A percentile compares a stretch with the other conserved stretches of the same genome.
phyloP scores from a whole-genome alignment of 148 eudicot species.

The Agrostemma githago region DNA sequence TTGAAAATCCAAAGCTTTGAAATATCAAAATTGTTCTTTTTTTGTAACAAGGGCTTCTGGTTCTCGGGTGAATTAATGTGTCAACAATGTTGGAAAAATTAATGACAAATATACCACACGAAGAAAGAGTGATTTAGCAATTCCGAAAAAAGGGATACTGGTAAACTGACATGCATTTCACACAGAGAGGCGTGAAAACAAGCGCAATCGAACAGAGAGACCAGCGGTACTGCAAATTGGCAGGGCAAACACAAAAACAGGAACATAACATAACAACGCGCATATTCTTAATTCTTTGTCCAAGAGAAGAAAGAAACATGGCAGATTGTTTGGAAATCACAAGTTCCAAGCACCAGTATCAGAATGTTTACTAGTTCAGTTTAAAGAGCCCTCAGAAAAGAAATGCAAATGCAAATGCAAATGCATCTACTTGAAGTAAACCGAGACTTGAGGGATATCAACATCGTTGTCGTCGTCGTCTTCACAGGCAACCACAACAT shows the following conservation, averaged over 20 bases:
- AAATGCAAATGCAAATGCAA: background rate
- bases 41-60: too few species aligned
- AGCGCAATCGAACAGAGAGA: background rate
- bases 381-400: conserved; percentile 3
- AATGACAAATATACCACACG: too few species aligned
- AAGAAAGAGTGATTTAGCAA: too few species aligned
- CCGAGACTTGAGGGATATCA: conserved; percentile 54
- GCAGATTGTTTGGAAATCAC: background rate
- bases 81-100: too few species aligned
- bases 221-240: background rate
- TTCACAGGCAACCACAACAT: conserved; percentile 55
- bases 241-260: background rate
- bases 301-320: conserved; percentile 7
- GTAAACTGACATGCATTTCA: too few species aligned
- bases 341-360: conserved; percentile 5
- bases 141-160: too few species aligned
- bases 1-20: too few species aligned
- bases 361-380: conserved; percentile 7
- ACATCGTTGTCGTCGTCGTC: conserved; percentile 54
- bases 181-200: background rate
- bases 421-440: conserved; percentile 39
- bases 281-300: background rate
- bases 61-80: too few species aligned
- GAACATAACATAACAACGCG: background rate
- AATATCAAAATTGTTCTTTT: too few species aligned